A percentile compares a stretch with the other conserved stretches of the same genome.
Conservation (phyloP, 306 rosid species). For the Quillaja saponaria region DNA sequence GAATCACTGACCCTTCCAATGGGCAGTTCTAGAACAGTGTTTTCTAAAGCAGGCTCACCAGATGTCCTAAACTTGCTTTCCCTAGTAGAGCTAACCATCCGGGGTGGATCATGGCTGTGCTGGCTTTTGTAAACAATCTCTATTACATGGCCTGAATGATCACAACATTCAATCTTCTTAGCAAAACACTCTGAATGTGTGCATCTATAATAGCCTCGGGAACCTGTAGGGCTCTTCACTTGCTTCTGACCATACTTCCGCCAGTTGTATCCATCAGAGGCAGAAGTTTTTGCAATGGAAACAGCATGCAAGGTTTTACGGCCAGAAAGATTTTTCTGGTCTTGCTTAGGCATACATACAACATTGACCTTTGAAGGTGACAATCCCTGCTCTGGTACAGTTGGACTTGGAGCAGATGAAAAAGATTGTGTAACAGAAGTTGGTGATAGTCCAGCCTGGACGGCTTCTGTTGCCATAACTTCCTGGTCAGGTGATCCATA, state of each 20-base stretch:
- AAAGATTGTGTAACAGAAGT: constrained; percentile 76
- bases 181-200: constrained; percentile 68
- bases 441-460: constrained; percentile 56
- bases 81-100: constrained; percentile 50
- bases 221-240: constrained; percentile 93
- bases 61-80: constrained; percentile 47
- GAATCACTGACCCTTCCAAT: constrained; percentile 42
- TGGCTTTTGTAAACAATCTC: constrained; percentile 77
- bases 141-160: constrained; percentile 57
- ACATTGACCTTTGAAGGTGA: constrained; percentile 37
- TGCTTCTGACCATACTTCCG: constrained; percentile 99
- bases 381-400: constrained; percentile 35
- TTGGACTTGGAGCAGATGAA: constrained; percentile 57
- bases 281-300: constrained; percentile 52
- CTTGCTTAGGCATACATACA: constrained; percentile 24
- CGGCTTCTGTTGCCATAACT: constrained; percentile 34
- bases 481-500: constrained; percentile 47
- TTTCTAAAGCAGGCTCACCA: constrained; percentile 46
- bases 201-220: constrained; percentile 91
- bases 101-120: constrained; percentile 82
- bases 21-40: constrained; percentile 43
- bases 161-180: constrained; percentile 85
- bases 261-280: constrained; percentile 96
- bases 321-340: constrained; percentile 46
- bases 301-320: constrained; percentile 46